Conservation (phyloP, 1,139 yeast genomes). For the Torulaspora globosa region DNA sequence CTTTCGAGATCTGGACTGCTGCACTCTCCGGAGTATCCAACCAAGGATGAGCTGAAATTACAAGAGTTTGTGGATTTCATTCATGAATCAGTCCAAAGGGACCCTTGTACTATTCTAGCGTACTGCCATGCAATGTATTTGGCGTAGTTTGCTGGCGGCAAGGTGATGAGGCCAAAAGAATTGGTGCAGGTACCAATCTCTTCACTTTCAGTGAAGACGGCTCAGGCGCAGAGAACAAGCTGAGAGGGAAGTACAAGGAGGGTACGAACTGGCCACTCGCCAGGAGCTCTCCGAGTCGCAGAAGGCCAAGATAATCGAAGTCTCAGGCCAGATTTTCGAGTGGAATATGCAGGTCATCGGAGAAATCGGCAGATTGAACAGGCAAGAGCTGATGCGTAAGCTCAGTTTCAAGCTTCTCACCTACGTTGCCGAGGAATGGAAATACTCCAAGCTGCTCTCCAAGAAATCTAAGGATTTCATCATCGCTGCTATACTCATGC, state of each 20-base stretch:
- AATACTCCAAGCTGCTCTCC: constrained; percentile 24
- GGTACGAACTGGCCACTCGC: constrained; percentile 77
- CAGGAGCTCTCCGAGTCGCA: constrained; percentile 62
- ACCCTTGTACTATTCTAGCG: constrained; percentile 73
- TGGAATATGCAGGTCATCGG: constrained; percentile 57
- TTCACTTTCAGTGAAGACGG: constrained; percentile 71
- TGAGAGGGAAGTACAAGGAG: constrained; percentile 64
- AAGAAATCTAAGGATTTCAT: constrained; percentile 20
- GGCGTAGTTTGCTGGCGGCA: constrained; percentile 85
- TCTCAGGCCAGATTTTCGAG: constrained; percentile 60
- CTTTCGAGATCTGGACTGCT: constrained; percentile 63
- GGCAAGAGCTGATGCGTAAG: constrained; percentile 51
- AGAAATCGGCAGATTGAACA: constrained; percentile 64
- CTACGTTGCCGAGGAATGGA: constrained; percentile 34
- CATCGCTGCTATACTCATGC: constrained; percentile 16
- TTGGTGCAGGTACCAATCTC: constrained; percentile 65
- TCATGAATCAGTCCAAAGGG: constrained; percentile 47
- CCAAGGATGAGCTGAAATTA: constrained; percentile 53
- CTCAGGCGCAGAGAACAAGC: constrained; percentile 61
- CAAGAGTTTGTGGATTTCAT: constrained; percentile 62
- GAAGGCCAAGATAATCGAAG: constrained; percentile 65
- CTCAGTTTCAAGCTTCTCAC: constrained; percentile 52
- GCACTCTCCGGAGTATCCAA: constrained; percentile 52
- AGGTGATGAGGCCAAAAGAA: constrained; percentile 65
- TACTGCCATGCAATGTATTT: constrained; percentile 82